Conservation (phyloP, 345 rosid species). For the Pistacia atlantica region DNA sequence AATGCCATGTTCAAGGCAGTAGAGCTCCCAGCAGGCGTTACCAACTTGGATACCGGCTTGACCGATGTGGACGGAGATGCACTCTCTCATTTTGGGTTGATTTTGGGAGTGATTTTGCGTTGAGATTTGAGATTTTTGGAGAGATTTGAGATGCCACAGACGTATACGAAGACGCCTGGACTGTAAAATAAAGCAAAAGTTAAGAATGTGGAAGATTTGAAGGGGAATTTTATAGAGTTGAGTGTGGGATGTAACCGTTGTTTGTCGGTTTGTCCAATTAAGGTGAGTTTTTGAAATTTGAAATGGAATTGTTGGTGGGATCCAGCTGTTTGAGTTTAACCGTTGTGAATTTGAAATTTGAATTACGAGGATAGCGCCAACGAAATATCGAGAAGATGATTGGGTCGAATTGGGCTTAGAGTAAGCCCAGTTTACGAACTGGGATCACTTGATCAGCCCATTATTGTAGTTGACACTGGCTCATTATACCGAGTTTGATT, state of each 20-base stretch:
- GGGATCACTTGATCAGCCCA: not conserved
- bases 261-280: no score
- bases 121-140: not conserved
- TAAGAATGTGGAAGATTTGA: no score
- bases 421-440: not conserved
- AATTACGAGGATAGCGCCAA: not conserved
- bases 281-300: not conserved
- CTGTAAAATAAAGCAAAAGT: no score
- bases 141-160: not conserved
- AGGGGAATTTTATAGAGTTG: not conserved
- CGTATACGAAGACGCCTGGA: constrained; percentile 2
- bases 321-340: constrained; percentile 1
- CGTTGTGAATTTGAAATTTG: constrained; percentile 5
- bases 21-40: constrained; percentile 25
- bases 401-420: not conserved
- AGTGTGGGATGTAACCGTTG: constrained; percentile 3
- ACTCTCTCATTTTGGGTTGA: constrained; percentile 17
- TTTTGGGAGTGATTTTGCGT: not conserved
- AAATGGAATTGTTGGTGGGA: not conserved
- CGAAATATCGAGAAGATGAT: no score
- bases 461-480: no score
- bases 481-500: no score
- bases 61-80: constrained; percentile 21
- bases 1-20: constrained; percentile 22
- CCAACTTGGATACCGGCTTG: constrained; percentile 24